A percentile compares a stretch with the other conserved stretches of the same genome.
Evolutionary conservation across 2,329 filamentous ascomycete species (phyloP).

Genomic region (Lasiodiplodia sp.): DNA sequence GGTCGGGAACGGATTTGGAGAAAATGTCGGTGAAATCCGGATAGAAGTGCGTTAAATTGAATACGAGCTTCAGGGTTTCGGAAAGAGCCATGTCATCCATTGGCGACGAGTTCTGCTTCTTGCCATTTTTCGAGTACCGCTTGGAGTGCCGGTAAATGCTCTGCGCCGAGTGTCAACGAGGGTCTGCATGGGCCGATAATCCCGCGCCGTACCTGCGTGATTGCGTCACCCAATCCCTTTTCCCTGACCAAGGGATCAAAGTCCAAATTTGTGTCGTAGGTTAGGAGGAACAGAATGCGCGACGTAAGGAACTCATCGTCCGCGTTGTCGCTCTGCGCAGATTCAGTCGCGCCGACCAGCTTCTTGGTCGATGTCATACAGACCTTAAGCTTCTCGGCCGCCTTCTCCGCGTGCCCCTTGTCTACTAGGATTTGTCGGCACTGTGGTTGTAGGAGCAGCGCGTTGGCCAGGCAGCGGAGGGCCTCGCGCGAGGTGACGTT

Average conservation of each 20-base stretch:
- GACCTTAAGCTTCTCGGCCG: slow-evolving; percentile 73
- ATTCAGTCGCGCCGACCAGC: slow-evolving; percentile 28
- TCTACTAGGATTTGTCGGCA: slow-evolving; percentile 78
- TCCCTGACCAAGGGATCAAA: slow-evolving; percentile 70
- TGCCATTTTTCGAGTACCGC: slow-evolving; percentile 51
- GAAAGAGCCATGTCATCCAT: slow-evolving; percentile 81
- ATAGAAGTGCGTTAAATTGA: slow-evolving; percentile 83
- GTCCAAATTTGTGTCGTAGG: slow-evolving; percentile 76
- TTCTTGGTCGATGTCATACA: slow-evolving; percentile 28
- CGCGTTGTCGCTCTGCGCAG: slow-evolving; percentile 65
- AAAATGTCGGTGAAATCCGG: slow-evolving; percentile 69
- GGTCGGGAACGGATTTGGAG: slow-evolving; percentile 69
- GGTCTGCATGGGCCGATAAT: background rate
- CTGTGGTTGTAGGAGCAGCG: slow-evolving; percentile 72
- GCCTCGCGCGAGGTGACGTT: slow-evolving; percentile 73
- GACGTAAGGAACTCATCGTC: slow-evolving; percentile 88
- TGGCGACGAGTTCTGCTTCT: slow-evolving; percentile 50
- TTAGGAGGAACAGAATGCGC: slow-evolving; percentile 81
- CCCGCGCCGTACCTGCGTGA: slow-evolving; percentile 58
- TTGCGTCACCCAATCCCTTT: slow-evolving; percentile 70
- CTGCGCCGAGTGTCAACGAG: slow-evolving; percentile 35
- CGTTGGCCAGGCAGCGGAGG: slow-evolving; percentile 84
- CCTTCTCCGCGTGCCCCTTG: slow-evolving; percentile 70
- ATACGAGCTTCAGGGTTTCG: slow-evolving; percentile 86
- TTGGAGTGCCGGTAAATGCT: slow-evolving; percentile 72